Base-by-base conservation (phyloP, 73 alveolate species). In the Blepharisma japonicum region DNA sequence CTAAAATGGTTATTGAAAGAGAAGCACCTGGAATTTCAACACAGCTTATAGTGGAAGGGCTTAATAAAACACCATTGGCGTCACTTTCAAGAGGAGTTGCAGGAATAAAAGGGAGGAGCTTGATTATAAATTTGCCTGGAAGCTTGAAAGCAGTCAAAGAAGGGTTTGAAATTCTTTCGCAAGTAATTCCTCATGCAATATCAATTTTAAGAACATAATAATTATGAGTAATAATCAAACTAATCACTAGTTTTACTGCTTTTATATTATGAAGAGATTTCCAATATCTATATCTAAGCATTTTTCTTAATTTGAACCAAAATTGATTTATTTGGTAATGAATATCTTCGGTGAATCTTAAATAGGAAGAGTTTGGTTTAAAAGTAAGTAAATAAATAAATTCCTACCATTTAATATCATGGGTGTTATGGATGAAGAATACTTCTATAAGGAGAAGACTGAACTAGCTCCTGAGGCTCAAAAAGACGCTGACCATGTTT, bases 71-170 rank as follows among this genome's bases (percentile, higher is more conserved):
- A 3, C 86, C 84, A 6, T 39, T 77, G 6, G 93, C 93, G 7
- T 86, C 89, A 20, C 70, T 86, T 5, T 82, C 93, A 6, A 55
- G 93, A 51, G 87, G 71, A 7, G 86, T 82, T 6, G 77, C 80
- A 8, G 93, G 93, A 9, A 81, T 84, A 8, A 53, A 80, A 32
- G 84, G 84, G 6, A 66, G 80, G 55, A 81, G 89, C 48, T 42
- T 86, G 78, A 86, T 86, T 6, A 71, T 86, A 2, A 86, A 86
- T 55, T 71, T 86, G 23, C 93, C 93, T 45, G 93, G 93, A 6
- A 86, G 85, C 72, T 86, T 86, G 23, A 81, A 81, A 56, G 93
- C 88, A 25, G 89, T 86, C n/a, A 82, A 77, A 45, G 93, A 86
- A 45, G 72, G 85, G 54, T 67, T 86, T 46, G 89, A 68, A 25